Conservation (phyloP, 2,329 filamentous ascomycete species). For the Calcarisporium arbuscula region DNA sequence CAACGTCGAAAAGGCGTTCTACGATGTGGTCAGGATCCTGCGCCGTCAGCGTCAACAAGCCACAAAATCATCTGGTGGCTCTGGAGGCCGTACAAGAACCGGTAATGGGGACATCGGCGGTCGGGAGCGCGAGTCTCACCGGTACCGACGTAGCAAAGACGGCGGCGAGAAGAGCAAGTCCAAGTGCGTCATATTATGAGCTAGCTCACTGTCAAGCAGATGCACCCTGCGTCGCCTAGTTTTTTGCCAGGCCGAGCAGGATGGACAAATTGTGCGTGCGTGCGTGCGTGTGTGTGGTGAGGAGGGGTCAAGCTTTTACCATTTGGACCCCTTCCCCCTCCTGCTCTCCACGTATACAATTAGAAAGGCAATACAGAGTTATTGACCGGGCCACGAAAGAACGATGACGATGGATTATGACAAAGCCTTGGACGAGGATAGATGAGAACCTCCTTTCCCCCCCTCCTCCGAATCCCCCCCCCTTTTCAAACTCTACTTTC, state of each 20-base stretch:
- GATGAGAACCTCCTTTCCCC: too few species aligned
- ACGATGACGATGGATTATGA: too few species aligned
- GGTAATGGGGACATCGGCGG: conserved; percentile 28
- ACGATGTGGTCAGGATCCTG: conserved; percentile 89
- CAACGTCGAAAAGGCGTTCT: conserved; percentile 97
- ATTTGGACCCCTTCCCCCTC: neutral
- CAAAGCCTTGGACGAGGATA: too few species aligned
- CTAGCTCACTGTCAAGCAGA: neutral
- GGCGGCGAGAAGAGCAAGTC: conserved; percentile 29
- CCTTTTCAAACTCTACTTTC: too few species aligned
- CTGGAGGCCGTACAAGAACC: conserved; percentile 30
- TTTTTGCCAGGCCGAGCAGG: neutral
- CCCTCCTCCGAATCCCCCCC: too few species aligned
- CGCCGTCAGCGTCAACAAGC: conserved; percentile 69
- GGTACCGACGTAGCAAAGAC: conserved; percentile 27
- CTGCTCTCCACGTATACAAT: too few species aligned
- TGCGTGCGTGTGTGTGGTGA: neutral
- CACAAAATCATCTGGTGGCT: conserved; percentile 29
- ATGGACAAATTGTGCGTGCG: neutral
- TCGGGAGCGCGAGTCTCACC: conserved; percentile 23
- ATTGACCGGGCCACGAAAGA: too few species aligned
- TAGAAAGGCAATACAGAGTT: too few species aligned
- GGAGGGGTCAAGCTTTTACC: conserved; percentile 3
- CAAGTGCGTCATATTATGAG: conserved; percentile 35
- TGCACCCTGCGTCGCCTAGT: conserved; percentile 1